Conservation (phyloP, 768 basidiomycete genomes). For the Tylopilus rubrobrunneus region DNA sequence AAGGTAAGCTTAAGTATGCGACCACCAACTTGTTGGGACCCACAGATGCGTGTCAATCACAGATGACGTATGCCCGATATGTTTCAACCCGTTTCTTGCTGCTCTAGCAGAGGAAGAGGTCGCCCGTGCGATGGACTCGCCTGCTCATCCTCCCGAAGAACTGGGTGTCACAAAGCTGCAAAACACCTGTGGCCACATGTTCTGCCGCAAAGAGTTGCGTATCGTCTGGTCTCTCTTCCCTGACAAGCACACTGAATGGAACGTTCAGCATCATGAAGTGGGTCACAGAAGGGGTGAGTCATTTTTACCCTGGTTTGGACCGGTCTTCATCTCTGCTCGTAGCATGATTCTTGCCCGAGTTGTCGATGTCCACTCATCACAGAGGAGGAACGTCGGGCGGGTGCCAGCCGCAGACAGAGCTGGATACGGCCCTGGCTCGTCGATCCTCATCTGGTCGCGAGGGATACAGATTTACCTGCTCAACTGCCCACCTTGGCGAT, state of each 20-base stretch:
- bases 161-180: slow-evolving; percentile 65
- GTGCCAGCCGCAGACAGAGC: slow-evolving; percentile 1
- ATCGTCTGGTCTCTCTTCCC: slow-evolving; percentile 8
- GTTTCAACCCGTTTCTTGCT: slow-evolving; percentile 64
- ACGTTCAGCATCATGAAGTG: slow-evolving; percentile 57
- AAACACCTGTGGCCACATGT: slow-evolving; percentile 61
- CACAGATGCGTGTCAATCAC: background rate
- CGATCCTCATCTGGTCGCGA: slow-evolving; percentile 17
- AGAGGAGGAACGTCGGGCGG: slow-evolving; percentile 14
- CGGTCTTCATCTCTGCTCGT: slow-evolving; percentile 8
- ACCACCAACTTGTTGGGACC: background rate
- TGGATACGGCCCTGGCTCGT: slow-evolving; percentile 25
- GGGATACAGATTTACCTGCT: slow-evolving; percentile 6
- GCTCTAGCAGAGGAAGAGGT: slow-evolving; percentile 72
- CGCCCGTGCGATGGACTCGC: slow-evolving; percentile 73
- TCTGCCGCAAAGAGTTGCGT: slow-evolving; percentile 76
- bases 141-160: slow-evolving; percentile 65
- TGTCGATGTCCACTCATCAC: slow-evolving; percentile 51
- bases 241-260: slow-evolving; percentile 13
- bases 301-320: slow-evolving; percentile 2
- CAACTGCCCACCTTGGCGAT: slow-evolving; percentile 20
- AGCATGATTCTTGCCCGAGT: slow-evolving; percentile 66
- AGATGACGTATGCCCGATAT: slow-evolving; percentile 78
- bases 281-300: slow-evolving; percentile 54
- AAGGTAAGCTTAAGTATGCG: slow-evolving; percentile 32